Base-by-base conservation (phyloP, 805 yeast species). In the Myxozyma neglecta region DNA sequence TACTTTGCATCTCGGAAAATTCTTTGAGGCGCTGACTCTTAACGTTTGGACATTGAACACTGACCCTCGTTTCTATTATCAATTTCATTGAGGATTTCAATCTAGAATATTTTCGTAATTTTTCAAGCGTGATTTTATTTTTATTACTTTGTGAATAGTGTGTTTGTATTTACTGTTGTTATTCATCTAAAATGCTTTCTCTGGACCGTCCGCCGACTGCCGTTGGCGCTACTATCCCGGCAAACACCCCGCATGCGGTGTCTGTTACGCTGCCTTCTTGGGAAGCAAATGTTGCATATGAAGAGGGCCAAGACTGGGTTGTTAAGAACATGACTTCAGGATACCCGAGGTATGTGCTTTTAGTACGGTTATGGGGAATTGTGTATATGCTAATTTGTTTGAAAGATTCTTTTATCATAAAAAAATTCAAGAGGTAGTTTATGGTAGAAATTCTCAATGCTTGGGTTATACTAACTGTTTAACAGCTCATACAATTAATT, bases 241-340 rank as follows among this genome's bases (percentile, higher is more conserved):
- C 89, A 62, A 86, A 90, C 72, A 87, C 96, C 0, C 85, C 87
- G 2, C 98, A 94, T 74, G 97, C 97, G 0, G 97, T 93, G 1
- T 89, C 97, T 11, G 97, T 93, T 51, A 89, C 96, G 1, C 80
- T 93, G 39, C 99, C 99, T 7, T 89, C 97, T 0, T 94, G 98
- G 99, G 88, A 84, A 53, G 90, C 96, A 49, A 90, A 88, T 3
- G 88, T 94, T 0, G 97, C 90, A 2, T 94, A 94, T 71, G 97
- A 91, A 72, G 94, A 89, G 73, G 96, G 97, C 18, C 86, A 89
- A 70, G 85, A 82, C 20, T 85, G 90, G 88, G 90, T 91, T 3
- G 86, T 87, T 16, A 75, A 78, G 50, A 84, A 85, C 72, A 88
- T 93, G 91, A 79, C 80, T 53, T 84, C 92, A 4, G 98, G 97